Base-by-base conservation (phyloP, 257 asterid species). In the Misopates orontium region DNA sequence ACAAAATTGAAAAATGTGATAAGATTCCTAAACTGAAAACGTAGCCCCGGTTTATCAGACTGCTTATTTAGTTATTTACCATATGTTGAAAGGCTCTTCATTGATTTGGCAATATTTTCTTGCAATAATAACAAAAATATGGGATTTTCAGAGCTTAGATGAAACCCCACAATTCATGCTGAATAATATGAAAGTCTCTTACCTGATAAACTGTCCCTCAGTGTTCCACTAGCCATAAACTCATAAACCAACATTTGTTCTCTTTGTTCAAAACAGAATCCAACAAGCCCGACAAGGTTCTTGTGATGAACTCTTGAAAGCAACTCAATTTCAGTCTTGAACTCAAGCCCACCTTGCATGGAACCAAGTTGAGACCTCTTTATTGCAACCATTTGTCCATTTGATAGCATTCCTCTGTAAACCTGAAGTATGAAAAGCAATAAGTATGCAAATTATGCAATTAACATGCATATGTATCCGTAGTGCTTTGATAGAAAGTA, bases 291-390 rank as follows among this genome's bases (percentile, higher is more conserved):
- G 51, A 92, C 90, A 21, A 92, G 95, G 77, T 89, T 87, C 75
- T 92, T 92, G 82, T 92, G 98, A 80, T 92, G 98, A 40, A 92
- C 98, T 66, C 97, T 79, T 25, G 98, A 92, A 40, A 92, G 97
- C 77, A 92, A 69, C 84, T 92, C 97, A 24, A 92, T 92, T 67
- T 92, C 98, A 10, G 90, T 92, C 83, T 92, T 92, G 82, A 92
- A 92, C 81, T 92, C 98, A 12, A 75, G 79, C 45, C 96, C 98
- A 8, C 96, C 98, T 82, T 92, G 98, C 65, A 58, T 82, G 6
- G 97, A 92, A 55, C 95, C 96, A 56, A 72, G 87, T 68, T 89
- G 97, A 60, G 97, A 88, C 75, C 85, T 77, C 78, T 92, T 89
- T 62, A 92, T 83, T 55, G 98, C 98, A 50, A 92, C 83, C 22